Conservation (phyloP, 495 filamentous ascomycete genomes). For the Staphylotrichum longicolle region DNA sequence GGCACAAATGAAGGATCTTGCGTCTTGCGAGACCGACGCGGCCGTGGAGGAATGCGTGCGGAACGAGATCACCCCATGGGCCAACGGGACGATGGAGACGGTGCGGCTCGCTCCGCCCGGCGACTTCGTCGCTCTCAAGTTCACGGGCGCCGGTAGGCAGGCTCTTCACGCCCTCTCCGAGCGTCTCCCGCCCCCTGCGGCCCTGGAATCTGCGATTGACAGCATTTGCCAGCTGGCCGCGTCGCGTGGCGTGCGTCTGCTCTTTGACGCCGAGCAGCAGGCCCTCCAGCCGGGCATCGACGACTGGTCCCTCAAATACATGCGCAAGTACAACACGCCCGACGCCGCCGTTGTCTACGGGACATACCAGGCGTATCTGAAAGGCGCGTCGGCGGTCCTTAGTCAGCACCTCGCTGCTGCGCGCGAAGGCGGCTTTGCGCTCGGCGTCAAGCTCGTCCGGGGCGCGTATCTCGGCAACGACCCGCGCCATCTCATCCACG, state of each 20-base stretch:
- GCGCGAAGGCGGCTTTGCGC: conserved; percentile 63
- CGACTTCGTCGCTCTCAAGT: conserved; percentile 89
- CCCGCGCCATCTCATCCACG: conserved; percentile 73
- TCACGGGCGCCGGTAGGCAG: conserved; percentile 84
- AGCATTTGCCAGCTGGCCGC: conserved; percentile 74
- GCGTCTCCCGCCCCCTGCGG: conserved; percentile 55
- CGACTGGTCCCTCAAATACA: conserved; percentile 75
- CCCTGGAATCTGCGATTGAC: conserved; percentile 66
- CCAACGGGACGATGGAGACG: conserved; percentile 70
- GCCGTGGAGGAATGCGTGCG: conserved; percentile 46
- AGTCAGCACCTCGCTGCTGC: conserved; percentile 66
- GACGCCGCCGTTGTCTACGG: conserved; percentile 60
- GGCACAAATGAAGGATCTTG: conserved; percentile 44
- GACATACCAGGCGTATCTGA: conserved; percentile 79
- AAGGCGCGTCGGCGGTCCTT: conserved; percentile 63
- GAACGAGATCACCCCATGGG: conserved; percentile 69
- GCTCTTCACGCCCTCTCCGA: conserved; percentile 64
- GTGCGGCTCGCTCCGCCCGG: conserved; percentile 69
- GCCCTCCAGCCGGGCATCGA: conserved; percentile 80
- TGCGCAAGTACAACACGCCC: conserved; percentile 68
- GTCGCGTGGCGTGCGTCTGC: conserved; percentile 65
- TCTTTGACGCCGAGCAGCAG: conserved; percentile 88
- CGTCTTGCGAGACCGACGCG: conserved; percentile 31
- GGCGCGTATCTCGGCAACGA: conserved; percentile 86
- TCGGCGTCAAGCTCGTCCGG: conserved; percentile 89